phyloP scores from a whole-genome alignment of 1,139 yeast species.

The Suhomyces anneliseae region DNA sequence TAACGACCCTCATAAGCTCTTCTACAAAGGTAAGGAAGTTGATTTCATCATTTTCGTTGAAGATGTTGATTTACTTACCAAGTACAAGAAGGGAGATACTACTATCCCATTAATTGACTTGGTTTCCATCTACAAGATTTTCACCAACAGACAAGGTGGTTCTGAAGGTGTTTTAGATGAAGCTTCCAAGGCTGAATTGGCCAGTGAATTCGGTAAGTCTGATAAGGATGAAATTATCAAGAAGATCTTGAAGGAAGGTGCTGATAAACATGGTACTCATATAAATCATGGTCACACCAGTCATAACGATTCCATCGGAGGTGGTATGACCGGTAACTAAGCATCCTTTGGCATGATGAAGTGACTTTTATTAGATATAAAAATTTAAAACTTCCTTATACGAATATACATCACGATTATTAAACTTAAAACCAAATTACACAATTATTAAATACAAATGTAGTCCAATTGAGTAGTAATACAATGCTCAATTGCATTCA shows the following conservation, averaged over 20 bases:
- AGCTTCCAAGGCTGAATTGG: constrained; percentile 67
- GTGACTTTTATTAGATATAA: not conserved
- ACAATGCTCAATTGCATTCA: too few species aligned
- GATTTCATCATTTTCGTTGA: constrained; percentile 71
- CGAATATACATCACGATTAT: not conserved
- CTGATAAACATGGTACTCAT: constrained; percentile 32
- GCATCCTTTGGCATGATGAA: not conserved
- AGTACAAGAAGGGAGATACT: constrained; percentile 51
- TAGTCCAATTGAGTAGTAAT: too few species aligned
- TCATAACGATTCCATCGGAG: constrained; percentile 43
- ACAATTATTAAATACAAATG: too few species aligned
- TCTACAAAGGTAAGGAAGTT: constrained; percentile 61
- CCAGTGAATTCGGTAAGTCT: constrained; percentile 63
- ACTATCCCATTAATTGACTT: constrained; percentile 63
- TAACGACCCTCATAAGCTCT: constrained; percentile 40
- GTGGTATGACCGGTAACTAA: constrained; percentile 30
- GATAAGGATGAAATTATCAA: constrained; percentile 51
- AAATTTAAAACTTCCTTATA: not conserved
- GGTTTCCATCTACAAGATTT: constrained; percentile 65
- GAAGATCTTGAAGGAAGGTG: constrained; percentile 57
- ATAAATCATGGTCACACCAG: constrained; percentile 13
- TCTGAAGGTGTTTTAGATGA: constrained; percentile 69
- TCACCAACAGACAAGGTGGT: constrained; percentile 62
- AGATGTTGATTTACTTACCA: constrained; percentile 47
- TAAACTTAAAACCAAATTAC: too few species aligned